Percentiles rank a stretch among this genome's conserved stretches.
Conservation (phyloP, 768 basidiomycete species). For the Boletus sensibilis region DNA sequence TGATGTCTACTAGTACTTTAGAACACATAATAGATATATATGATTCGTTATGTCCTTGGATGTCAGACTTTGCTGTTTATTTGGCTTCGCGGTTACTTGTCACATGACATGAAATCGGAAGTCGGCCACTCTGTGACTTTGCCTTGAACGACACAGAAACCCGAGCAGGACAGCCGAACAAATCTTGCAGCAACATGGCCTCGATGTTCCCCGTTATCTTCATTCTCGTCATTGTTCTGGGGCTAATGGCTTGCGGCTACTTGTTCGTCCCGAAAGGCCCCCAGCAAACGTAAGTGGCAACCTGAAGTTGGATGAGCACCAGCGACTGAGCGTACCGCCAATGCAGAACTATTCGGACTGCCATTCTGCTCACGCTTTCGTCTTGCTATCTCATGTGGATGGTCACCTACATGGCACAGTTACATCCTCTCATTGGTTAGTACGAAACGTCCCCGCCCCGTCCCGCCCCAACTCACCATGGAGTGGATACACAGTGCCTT, state of each 20-base stretch:
- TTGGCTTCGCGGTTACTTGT: background rate
- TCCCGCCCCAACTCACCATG: background rate
- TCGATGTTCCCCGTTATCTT: conserved; percentile 69
- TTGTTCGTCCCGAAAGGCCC: conserved; percentile 81
- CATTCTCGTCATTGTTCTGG: conserved; percentile 61
- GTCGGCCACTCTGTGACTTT: background rate
- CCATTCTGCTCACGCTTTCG: conserved; percentile 70
- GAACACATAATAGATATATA: conserved; percentile 3
- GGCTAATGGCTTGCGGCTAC: conserved; percentile 62
- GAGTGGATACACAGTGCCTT: conserved; percentile 14
- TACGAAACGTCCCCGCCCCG: background rate
- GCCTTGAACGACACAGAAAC: background rate
- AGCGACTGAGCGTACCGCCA: background rate
- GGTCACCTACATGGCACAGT: conserved; percentile 93
- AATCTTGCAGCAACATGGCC: conserved; percentile 47
- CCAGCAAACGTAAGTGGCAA: conserved; percentile 75
- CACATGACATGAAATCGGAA: conserved; percentile 9
- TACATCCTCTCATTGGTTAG: conserved; percentile 87
- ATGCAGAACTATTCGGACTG: conserved; percentile 77
- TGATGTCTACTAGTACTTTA: conserved; percentile 3
- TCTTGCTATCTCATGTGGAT: conserved; percentile 97
- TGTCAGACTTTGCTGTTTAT: background rate
- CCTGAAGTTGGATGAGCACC: background rate
- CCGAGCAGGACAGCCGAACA: background rate
- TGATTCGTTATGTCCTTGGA: background rate